These are phyloP conservation scores for Juglanconis oblonga DNA, from an alignment of 2,329 filamentous ascomycete species.

Conservation along the genomic window DNA sequence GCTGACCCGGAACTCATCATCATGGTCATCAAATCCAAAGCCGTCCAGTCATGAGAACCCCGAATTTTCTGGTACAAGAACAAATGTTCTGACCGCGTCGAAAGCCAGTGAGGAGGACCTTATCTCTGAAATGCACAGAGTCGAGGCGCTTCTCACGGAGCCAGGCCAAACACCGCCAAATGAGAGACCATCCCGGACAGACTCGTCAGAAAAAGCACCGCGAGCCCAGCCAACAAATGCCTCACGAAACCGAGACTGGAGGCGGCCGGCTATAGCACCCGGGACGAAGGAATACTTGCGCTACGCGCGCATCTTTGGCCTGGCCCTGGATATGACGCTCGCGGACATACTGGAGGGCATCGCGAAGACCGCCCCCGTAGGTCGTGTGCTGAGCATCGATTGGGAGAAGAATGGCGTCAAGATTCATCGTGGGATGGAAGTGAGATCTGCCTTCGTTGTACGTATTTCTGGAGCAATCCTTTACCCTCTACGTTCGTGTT, in stretches of 20 bases:
- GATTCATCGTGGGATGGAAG: background rate
- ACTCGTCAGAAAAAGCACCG: background rate
- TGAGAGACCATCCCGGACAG: background rate
- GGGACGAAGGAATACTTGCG: background rate
- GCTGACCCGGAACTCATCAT: background rate
- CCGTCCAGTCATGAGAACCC: background rate
- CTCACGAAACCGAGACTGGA: background rate
- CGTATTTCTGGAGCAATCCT: too few relatives aligned
- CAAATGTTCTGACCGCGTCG: background rate
- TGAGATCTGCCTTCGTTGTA: background rate
- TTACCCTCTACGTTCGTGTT: too few relatives aligned
- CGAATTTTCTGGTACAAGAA: background rate
- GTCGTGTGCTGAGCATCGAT: background rate
- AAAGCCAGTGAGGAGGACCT: background rate
- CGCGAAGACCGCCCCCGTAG: background rate
- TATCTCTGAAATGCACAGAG: background rate
- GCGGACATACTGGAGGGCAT: background rate
- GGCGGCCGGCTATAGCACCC: background rate
- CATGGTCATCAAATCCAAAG: background rate
- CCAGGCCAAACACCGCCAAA: background rate
- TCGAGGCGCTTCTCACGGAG: background rate
- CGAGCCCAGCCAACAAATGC: background rate
- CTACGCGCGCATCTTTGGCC: background rate
- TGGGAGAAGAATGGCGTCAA: background rate
- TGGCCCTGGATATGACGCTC: background rate